phyloP scores from a whole-genome alignment of 1,284 basidiomycete species.

The Inonotus obliquus region DNA sequence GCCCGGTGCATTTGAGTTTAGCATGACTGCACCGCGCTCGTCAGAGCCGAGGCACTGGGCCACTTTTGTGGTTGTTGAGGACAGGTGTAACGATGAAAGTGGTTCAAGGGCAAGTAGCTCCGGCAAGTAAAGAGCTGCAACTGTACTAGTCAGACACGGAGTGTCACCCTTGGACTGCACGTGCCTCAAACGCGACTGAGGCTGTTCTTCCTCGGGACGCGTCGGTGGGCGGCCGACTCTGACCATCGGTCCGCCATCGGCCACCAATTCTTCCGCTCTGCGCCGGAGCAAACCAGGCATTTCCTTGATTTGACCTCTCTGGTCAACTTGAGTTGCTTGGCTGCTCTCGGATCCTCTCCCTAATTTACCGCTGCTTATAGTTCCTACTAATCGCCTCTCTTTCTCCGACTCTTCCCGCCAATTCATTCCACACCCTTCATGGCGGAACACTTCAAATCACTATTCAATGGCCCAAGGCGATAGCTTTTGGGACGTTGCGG shows the following conservation, averaged over 20 bases:
- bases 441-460: not conserved
- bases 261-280: not conserved
- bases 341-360: not conserved
- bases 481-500: too few relatives aligned
- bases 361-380: not conserved
- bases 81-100: not conserved
- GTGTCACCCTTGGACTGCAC: not conserved
- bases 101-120: not conserved
- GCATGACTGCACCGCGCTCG: not conserved
- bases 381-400: conserved; percentile 6
- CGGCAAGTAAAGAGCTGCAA: not conserved
- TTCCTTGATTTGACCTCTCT: not conserved
- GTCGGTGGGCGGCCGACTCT: not conserved
- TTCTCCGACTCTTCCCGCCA: conserved; percentile 4
- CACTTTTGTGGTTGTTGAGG: not conserved
- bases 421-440: not conserved
- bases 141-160: not conserved
- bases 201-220: not conserved
- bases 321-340: too few relatives aligned
- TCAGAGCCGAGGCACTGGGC: not conserved
- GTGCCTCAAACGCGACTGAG: not conserved
- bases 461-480: too few relatives aligned
- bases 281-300: conserved; percentile 9
- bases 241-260: not conserved
- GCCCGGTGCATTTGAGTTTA: not conserved